These are phyloP conservation scores for Eremomyces bilateralis DNA, from an alignment of 495 filamentous ascomycete genomes.

Conservation along the genomic window DNA sequence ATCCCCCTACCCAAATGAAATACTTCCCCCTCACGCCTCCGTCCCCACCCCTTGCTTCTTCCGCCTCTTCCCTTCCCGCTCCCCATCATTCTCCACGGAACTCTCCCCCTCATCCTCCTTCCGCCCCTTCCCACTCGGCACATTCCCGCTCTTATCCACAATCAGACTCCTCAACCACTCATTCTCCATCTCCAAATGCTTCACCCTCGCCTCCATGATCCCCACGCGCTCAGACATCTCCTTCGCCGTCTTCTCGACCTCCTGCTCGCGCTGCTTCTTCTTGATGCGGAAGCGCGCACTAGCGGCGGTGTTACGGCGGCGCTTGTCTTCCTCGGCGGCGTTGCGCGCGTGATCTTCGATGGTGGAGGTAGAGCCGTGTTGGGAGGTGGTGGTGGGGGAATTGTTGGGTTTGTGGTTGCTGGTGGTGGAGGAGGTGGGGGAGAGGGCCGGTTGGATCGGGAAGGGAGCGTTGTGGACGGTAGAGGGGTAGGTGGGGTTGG, in stretches of 20 bases:
- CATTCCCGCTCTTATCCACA: conserved; percentile 67
- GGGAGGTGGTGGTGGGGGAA: conserved; percentile 19
- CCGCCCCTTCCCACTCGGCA: no score
- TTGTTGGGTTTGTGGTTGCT: conserved; percentile 16
- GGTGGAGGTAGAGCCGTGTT: conserved; percentile 22
- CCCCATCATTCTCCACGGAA: no score
- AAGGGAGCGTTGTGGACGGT: conserved; percentile 2
- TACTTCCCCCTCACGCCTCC: no score
- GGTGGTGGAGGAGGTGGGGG: conserved; percentile 10
- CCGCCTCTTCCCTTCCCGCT: no score
- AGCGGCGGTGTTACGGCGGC: conserved; percentile 86
- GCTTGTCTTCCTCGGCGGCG: conserved; percentile 92
- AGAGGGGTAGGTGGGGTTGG: conserved; percentile 2
- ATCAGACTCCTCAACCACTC: conserved; percentile 89
- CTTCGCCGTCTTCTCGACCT: conserved; percentile 73
- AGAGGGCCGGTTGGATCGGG: conserved; percentile 27
- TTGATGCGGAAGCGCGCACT: conserved; percentile 90
- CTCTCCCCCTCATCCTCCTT: no score
- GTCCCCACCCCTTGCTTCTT: no score
- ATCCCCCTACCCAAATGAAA: no score
- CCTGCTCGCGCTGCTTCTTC: conserved; percentile 97
- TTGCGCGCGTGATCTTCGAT: conserved; percentile 50
- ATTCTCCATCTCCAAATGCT: conserved; percentile 84
- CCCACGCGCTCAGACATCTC: conserved; percentile 74
- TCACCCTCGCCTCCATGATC: conserved; percentile 57